Evolutionary conservation across 805 yeast species (phyloP), one percentile per base, ranked within the genome.

Genomic region (Ogataea degrootiae): DNA sequence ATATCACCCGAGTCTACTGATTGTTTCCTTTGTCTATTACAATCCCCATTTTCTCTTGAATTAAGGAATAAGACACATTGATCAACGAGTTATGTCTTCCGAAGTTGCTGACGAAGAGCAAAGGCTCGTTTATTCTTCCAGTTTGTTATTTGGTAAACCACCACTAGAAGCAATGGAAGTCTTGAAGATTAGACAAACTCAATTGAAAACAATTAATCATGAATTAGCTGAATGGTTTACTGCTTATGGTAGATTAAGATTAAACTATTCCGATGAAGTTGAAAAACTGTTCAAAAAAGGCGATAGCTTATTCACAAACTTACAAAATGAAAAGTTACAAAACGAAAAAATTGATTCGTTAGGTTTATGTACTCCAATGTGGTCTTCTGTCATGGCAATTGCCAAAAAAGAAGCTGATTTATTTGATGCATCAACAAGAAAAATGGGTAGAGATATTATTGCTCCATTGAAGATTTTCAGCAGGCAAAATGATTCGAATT

Each of bases 161-260:
- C 87, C 89, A 14, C 68, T 70, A 26, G 82, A 77, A 55, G 82
- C 87, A 19, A 74, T 80, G 51, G 85, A 79, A 56, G 71, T 79
- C 33, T 70, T 85, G 29, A 69, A 80, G 43, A 73, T 82, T 44
- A 75, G 90, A 51, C 69, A 79, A 37, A 67, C 74, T 34, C 79
- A 76, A 54, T 79, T 82, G 41, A 75, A 76, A 56, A 58, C 72
- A 40, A 67, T 82, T 43, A 84, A 84, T 57, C 77, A 76, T 48
- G 82, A 79, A 43, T 72, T 87, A 52, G 80, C 86, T 36, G 73
- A 71, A 38, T 77, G 87, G 74, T 71, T 86, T 47, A 74, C 77
- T 37, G 80, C 76, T 23, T 70, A 81, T 47, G 71, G 78, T 37
- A 68, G 75, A 33, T 63, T 79, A 33, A 74, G 73, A 56, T 71